phyloP scores from a whole-genome alignment of 106 monocot species.

The Dendrobium huoshanense region DNA sequence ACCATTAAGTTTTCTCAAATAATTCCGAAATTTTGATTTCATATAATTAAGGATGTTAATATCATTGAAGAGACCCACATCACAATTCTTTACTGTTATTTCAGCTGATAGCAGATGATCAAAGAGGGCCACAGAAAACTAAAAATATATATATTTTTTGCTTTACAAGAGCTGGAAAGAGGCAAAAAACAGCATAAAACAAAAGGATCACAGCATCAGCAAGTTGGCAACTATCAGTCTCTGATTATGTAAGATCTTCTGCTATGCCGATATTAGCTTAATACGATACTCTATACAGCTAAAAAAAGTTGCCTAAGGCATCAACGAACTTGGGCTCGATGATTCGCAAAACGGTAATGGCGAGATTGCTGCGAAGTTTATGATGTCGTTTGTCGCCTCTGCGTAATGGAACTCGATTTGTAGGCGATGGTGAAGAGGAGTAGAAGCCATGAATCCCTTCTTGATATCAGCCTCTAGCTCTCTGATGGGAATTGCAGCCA shows the following conservation, averaged over 20 bases:
- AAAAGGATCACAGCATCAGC: background rate
- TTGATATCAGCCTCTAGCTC: constrained; percentile 24
- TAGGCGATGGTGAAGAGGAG: constrained; percentile 1
- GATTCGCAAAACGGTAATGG: background rate
- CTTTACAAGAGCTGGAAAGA: background rate
- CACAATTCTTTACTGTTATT: too few species aligned
- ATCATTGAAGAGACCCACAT: too few species aligned
- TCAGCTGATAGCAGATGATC: too few species aligned
- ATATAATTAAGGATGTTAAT: too few species aligned
- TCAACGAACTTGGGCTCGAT: background rate
- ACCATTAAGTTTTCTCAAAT: too few species aligned
- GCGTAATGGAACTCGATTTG: constrained; percentile 11
- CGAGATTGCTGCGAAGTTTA: background rate
- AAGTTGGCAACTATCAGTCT: background rate
- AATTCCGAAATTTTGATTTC: too few species aligned
- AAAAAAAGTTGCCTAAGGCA: background rate
- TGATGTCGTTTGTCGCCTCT: constrained; percentile 12
- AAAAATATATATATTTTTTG: background rate
- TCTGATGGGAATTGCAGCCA: constrained; percentile 83
- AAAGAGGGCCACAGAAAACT: too few species aligned
- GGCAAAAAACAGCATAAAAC: background rate
- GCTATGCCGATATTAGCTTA: background rate
- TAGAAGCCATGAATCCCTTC: background rate
- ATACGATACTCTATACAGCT: background rate
- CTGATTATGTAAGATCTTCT: background rate